Conservation (phyloP, 2,329 filamentous ascomycete genomes). For the Fusarium mundagurra region DNA sequence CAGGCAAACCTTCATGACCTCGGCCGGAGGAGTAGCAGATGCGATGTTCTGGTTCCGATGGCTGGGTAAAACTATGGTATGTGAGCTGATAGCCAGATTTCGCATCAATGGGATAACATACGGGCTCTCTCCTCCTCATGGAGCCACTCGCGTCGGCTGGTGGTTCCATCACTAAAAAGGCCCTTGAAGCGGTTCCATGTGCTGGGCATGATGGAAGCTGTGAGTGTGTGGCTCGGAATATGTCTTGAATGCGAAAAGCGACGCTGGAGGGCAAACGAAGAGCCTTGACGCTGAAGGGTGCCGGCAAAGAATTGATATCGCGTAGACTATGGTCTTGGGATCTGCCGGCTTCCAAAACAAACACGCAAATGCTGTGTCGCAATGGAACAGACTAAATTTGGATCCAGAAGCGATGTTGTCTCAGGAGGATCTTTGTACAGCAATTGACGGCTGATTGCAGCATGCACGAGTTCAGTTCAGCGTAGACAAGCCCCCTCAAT, state of each 20-base stretch:
- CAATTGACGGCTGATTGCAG: conserved; percentile 35
- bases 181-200: conserved; percentile 47
- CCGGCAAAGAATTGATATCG: background rate
- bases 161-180: conserved; percentile 42
- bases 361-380: conserved; percentile 23
- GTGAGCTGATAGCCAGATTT: background rate
- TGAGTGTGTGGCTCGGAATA: conserved; percentile 6
- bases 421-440: conserved; percentile 24
- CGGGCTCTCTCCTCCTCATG: conserved; percentile 57
- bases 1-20: conserved; percentile 90
- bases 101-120: conserved; percentile 45
- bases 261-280: background rate
- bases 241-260: background rate
- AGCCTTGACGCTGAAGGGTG: background rate
- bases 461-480: conserved; percentile 16
- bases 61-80: conserved; percentile 69
- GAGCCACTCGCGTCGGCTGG: conserved; percentile 48
- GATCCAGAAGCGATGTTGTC: conserved; percentile 28
- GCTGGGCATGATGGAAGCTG: conserved; percentile 27
- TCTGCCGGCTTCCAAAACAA: conserved; percentile 6
- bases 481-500: background rate
- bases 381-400: conserved; percentile 17
- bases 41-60: conserved; percentile 67
- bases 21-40: conserved; percentile 76
- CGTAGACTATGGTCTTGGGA: conserved; percentile 1